Evolutionary conservation across 1,284 basidiomycete species (phyloP), one percentile per base, ranked within the genome.

Genomic region (Neonothopanus nambi): DNA sequence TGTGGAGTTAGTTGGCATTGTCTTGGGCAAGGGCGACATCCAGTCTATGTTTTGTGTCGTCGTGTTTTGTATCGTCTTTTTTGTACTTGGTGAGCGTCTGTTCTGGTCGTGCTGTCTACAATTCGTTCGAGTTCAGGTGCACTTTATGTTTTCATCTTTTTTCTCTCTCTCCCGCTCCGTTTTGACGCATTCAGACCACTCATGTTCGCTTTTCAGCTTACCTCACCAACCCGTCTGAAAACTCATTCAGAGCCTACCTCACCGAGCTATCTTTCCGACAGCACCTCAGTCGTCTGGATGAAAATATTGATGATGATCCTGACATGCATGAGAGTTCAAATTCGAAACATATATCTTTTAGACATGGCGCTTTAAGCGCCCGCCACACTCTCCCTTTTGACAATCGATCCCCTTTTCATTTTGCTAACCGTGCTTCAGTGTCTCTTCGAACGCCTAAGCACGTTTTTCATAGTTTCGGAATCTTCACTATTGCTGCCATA

Each of bases 211-310:
- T 57, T 54, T 39, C 61, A 96, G 95, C 95, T 43, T 95, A 95
- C 76, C 82, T 94, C 68, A 93, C 93, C 38, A 97, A 96, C 68
- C 95, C 95, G 15, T 86, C 87, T 52, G 94, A 98, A 72, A 84
- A 85, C 42, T 94, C 93, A 3, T 98, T 98, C 73, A 85, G 93
- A 53, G 81, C 93, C 13, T 95, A 94, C 73, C 87, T 98, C 63
- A 98, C 95, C 30, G 94, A 97, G 67, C 89, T 93, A 66, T 94
- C 94, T 36, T 97, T 98, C 68, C 90, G 94, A 49, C 89, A 93
- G 56, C 94, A 98, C 68, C 82, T 98, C 54, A 92, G 87, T 58
- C 88, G 89, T 56, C 84, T 98, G 64, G 89, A 94, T 63, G 87
- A 89, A 65, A 75, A 74, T 58, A 65, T 73, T 57, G 80, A 86